phyloP scores from a whole-genome alignment of 192 early-diverging fungal species.

The Backusella westeae region DNA sequence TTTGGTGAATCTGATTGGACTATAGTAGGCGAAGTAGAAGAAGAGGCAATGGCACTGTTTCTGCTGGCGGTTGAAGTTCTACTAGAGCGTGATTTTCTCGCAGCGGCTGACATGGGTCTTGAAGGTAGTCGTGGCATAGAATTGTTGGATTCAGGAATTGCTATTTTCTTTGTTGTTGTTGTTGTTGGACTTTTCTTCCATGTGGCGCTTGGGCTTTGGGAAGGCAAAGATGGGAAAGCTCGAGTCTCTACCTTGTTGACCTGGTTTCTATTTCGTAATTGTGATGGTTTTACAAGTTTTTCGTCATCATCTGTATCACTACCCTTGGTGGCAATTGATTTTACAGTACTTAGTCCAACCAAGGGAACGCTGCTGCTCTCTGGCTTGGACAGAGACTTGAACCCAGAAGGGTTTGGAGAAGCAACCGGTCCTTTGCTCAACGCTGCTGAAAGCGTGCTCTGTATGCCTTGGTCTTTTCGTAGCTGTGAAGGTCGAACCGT shows the following conservation, averaged over 20 bases:
- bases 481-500: background rate
- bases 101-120: conserved; percentile 19
- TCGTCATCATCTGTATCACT: conserved; percentile 16
- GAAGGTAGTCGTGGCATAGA: conserved; percentile 24
- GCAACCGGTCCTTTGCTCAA: background rate
- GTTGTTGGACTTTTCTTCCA: background rate
- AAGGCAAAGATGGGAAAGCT: background rate
- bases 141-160: conserved; percentile 7
- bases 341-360: background rate
- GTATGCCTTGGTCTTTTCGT: conserved; percentile 9
- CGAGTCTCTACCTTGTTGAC: background rate
- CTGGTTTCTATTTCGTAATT: conserved; percentile 13
- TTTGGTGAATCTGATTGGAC: background rate
- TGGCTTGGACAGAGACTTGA: background rate
- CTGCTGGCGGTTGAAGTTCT: background rate
- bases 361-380: background rate
- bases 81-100: conserved; percentile 3
- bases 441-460: background rate
- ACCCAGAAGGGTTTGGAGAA: background rate
- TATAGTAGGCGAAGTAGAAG: background rate
- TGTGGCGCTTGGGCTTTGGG: background rate
- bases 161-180: background rate
- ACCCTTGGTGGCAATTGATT: background rate
- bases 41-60: background rate
- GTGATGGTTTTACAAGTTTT: conserved; percentile 25